Evolutionary conservation across 2,329 filamentous ascomycete species (phyloP).

Genomic region (Colletotrichum costaricense): DNA sequence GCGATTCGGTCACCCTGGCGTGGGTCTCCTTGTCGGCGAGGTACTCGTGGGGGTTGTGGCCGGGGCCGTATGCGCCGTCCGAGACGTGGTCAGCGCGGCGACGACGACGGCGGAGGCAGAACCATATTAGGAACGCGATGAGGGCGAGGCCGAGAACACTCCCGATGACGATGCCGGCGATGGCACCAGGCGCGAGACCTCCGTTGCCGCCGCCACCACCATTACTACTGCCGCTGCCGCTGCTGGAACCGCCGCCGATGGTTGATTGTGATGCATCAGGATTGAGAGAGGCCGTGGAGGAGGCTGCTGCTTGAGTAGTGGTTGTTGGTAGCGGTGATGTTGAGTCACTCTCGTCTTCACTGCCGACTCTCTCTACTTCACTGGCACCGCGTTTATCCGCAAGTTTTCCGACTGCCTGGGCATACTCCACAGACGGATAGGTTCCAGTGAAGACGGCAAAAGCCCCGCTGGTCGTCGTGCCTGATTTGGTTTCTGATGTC

Average conservation of each 20-base stretch:
- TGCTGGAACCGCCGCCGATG: not conserved
- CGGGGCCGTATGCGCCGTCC: conserved; percentile 42
- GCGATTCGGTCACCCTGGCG: conserved; percentile 50
- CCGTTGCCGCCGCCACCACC: not conserved
- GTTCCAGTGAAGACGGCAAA: conserved; percentile 7
- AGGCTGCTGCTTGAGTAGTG: not conserved
- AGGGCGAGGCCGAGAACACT: conserved; percentile 52
- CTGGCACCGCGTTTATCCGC: not conserved
- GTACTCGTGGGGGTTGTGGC: conserved; percentile 48
- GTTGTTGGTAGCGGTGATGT: not conserved
- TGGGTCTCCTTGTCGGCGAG: conserved; percentile 59
- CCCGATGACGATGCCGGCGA: conserved; percentile 60
- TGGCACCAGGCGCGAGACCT: conserved; percentile 54
- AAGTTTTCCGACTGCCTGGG: not conserved
- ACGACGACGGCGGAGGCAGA: conserved; percentile 55
- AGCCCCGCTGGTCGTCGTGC: conserved; percentile 13
- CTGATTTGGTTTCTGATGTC: not conserved
- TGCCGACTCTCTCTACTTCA: not conserved
- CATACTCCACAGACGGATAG: not conserved
- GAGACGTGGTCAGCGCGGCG: conserved; percentile 39
- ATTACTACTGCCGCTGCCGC: not conserved
- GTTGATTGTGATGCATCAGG: not conserved
- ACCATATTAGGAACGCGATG: conserved; percentile 53
- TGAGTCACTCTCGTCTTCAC: not conserved
- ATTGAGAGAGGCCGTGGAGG: not conserved